Evolutionary conservation across 2,329 filamentous ascomycete genomes (phyloP), one percentile per base, ranked within the genome.

Genomic region (Phialophora tarda): DNA sequence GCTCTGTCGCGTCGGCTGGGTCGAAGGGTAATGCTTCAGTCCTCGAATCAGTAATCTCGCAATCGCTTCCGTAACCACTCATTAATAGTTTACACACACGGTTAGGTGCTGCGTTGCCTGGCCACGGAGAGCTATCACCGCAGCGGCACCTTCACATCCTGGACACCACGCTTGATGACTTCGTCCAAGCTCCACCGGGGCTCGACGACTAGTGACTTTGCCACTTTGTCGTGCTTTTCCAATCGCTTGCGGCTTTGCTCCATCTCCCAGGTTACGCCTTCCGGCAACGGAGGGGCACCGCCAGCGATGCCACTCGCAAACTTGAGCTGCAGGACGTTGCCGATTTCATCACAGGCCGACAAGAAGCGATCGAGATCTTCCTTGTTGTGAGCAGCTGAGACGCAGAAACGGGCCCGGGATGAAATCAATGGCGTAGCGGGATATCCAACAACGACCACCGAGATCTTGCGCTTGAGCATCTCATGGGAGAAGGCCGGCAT

Each of bases 401-500:
- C 88, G 77, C 95, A 99, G 86, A 99, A 97, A 56, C 95, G 91
- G 59, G 92, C 95, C 70, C 95, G 91, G 23, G 94, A 97, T 69
- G 91, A 96, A 73, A 98, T 96, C 54, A 99, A 86, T 1, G 95
- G 95, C 1, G 95, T 99, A 8, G 94, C 95, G 5, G 95, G 95
- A 77, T 99, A 99, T 60, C 94, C 95, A 68, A 99, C 95, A 54
- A 99, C 92, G 47, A 99, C 95, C 59, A 98, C 92, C 0, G 94
- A 95, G 73, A 99, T 98, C 80, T 97, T 98, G 76, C 95, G 92
- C 81, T 91, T 92, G 67, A 98, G 87, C 95, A 99, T 98, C 79
- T 98, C 95, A 77, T 97, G 95, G 58, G 93, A 97, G 80, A 99
- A 99, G 66, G 95, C 94, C 4, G 94, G 91, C 85, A 99, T 97